Evolutionary conservation across 2,329 filamentous ascomycete species (phyloP), one percentile per base, ranked within the genome.

Genomic region (Neofusicoccum laricinum): DNA sequence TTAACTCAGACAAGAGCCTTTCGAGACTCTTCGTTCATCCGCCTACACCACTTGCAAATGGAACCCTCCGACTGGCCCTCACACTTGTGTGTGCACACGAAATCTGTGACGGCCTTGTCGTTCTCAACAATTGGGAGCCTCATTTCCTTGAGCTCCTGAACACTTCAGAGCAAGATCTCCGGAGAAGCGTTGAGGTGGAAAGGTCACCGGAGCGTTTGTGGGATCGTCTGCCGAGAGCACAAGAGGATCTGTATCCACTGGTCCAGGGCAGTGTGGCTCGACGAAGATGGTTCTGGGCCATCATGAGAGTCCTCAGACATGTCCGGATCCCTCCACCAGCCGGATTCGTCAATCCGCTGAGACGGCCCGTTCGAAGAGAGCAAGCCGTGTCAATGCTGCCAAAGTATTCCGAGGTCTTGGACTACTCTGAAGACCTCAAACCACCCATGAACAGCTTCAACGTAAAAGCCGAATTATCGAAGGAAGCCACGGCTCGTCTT

Each of bases 281-380:
- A 19, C 73, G 77, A 68, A 72, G 80, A 53, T 82, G 80, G 80
- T 81, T 80, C 67, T 82, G 81, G 81, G 74, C 76, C 5, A 73
- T 83, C 7, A 74, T 78, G 8, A 71, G 79, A 19, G 75, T 82
- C 7, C 72, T 82, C 15, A 70, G 80, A 5, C 77, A 82, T 62
- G 74, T 81, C 1, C 69, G 76, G 5, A 78, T 71, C 50, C 72
- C 76, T 0, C 70, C 78, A 1, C 75, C 77, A 12, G 71, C 70
- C 7, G 78, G 77, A 1, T 80, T 83, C 63, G 32, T 69, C 2
- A 82, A 81, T 63, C 81, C 81, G 0, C 69, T 82, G 4, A 69
- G 69, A 15, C 69, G 78, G 15, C 61, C 59, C 8, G 19, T 67
- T 25, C 64, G 71, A 21, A 43, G 70, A 0, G n/a, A 65, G 0